Evolutionary conservation across 2,329 filamentous ascomycete species (phyloP), one percentile per base, ranked within the genome.

Genomic region (Alternaria gaisen): DNA sequence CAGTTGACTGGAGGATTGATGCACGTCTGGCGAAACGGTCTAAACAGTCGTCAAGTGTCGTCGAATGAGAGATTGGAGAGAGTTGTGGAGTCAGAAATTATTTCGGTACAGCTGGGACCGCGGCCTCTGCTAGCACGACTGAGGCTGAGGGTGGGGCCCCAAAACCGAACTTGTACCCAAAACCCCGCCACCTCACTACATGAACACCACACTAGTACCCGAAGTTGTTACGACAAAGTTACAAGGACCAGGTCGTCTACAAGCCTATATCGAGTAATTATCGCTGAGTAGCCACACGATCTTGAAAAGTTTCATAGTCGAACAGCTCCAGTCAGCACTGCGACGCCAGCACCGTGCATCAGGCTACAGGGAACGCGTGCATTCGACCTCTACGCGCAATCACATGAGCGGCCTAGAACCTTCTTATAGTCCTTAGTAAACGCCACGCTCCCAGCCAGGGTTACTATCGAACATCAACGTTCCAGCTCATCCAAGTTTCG

Each of bases 401-500:
- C 74, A 77, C 72, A 69, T 75, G 69, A 70, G 68, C 54, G 22
- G 24, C 32, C 72, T 68, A 69, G 70, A 75, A 72, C 42, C 56
- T 74, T 63, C 57, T 56, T 44, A 56, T 48, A 56, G 26, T 55
- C 16, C 32, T 36, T 16, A 16, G 32, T 41, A 56, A 51, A 55
- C 60, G 61, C 63, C 62, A 64, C 68, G 52, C 24, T 61, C 44
- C 51, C 46, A 26, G 47, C 34, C 47, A 53, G 46, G 53, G 38
- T 16, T 41, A 34, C 24, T 18, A 41, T 34, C 36, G 16, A 56
- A 38, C 44, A 11, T 48, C 22, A 14, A 5, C n/a, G 38, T 26
- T 38, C 22, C 14, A 3, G 34, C 38, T 51, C 42, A 22, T 14
- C 5, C 20, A 32, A 26, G 30, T 24, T 22, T n/a, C 22, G 18